Evolutionary conservation across 257 asterid species (phyloP), one percentile per base, ranked within the genome.

Genomic region (Ilex aquifolium): DNA sequence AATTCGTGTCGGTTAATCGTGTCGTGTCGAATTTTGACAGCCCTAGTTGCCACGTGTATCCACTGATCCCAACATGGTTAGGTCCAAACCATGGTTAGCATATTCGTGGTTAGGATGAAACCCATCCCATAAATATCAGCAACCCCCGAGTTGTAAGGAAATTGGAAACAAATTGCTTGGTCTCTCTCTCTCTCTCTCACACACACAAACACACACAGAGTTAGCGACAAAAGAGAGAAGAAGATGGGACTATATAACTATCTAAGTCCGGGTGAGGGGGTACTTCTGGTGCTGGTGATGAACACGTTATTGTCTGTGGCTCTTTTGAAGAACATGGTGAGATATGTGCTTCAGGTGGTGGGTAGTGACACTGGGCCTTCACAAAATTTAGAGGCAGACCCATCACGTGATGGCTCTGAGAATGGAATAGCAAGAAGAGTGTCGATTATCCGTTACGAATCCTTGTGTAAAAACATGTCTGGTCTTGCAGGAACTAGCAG

Each of bases 201-300:
- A 21, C 27, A 21, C 27, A 21, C 27, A 21, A 0, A 21, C 27
- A 21, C 27, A 21, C 27, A 21, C 27, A 21, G 27, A 21, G 27
- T 21, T 21, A 21, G 27, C 27, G 27, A 21, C 27, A 21, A 1
- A 21, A 21, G 1, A 52, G 17, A 29, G 13, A 11, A 3, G 16
- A 5, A 32, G 7, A 82, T 78, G 88, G 85, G 87, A 17, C 56
- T 80, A 2, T 69, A 79, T 0, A 70, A 52, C 74, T 76, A 83
- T 60, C 74, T 74, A 1, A 30, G 76, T 70, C 79, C 84, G 10
- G 75, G 67, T 7, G 84, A 80, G 44, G 95, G 95, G 2, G 75
- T 79, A 61, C 63, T 79, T 7, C 84, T 76, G 0, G 44, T 73
- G 68, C 69, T 83, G 2, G 73, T 74, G 50, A 74, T 82, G 69